Conservation (phyloP, 2,329 filamentous ascomycete species). For the Aspergillus jensenii region DNA sequence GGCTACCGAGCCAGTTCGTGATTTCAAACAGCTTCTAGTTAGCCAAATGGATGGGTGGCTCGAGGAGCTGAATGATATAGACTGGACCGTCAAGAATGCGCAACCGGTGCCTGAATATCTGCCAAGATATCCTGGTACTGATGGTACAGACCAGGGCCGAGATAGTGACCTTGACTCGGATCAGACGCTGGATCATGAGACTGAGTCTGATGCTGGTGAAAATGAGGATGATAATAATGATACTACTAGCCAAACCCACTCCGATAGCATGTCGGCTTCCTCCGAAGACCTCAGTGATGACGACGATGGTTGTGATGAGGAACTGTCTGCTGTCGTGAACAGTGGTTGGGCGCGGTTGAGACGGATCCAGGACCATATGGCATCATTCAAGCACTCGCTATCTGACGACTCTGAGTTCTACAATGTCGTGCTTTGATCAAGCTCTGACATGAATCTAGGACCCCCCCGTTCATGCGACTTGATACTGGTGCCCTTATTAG, state of each 20-base stretch:
- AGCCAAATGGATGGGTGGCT: background rate
- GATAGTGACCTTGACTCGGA: background rate
- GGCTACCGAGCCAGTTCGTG: background rate
- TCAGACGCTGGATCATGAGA: background rate
- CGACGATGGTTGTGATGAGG: background rate
- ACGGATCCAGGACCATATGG: background rate
- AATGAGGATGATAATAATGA: background rate
- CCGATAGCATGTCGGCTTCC: too few species aligned
- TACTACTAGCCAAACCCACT: too few species aligned
- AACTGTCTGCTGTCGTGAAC: background rate
- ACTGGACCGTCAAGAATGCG: background rate
- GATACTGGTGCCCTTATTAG: too few species aligned
- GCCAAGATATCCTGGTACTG: background rate
- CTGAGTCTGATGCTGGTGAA: background rate
- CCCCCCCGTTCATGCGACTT: background rate
- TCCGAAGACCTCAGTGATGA: background rate
- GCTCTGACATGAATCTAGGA: background rate
- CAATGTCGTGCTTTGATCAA: background rate
- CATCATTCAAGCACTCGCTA: background rate
- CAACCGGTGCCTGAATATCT: background rate
- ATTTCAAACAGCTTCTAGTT: background rate
- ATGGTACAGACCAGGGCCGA: background rate
- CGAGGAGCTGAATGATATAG: background rate
- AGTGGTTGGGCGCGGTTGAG: background rate
- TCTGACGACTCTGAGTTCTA: background rate